A percentile compares a stretch with the other conserved stretches of the same genome.
Evolutionary conservation across 768 basidiomycete genomes (phyloP).

Genomic region (Calvatia gigantea): DNA sequence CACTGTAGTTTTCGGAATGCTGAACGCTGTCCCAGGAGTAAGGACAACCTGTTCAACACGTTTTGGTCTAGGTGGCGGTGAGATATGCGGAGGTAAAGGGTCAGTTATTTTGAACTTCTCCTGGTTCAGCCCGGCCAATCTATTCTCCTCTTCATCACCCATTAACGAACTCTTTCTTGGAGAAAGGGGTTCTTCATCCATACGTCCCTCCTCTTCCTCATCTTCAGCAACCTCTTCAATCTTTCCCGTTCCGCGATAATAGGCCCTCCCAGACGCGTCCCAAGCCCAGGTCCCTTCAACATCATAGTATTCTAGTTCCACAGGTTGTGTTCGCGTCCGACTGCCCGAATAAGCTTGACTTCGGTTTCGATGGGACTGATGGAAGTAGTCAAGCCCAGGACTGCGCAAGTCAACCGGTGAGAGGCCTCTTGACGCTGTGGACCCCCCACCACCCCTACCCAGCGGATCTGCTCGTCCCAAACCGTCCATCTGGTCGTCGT

Average conservation of each 20-base stretch:
- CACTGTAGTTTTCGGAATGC: conserved; percentile 21
- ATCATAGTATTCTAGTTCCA: conserved; percentile 4
- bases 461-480: conserved; percentile 1
- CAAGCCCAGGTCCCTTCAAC: conserved; percentile 25
- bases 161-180: conserved; percentile 9
- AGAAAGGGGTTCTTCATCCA: conserved; percentile 12
- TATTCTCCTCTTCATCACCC: conserved; percentile 2
- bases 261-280: conserved; percentile 20
- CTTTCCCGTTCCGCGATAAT: conserved; percentile 22
- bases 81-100: conserved; percentile 14
- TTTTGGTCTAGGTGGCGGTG: conserved; percentile 25
- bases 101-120: conserved; percentile 13
- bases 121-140: background rate
- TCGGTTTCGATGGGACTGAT: background rate
- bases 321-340: background rate
- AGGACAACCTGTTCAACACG: conserved; percentile 2
- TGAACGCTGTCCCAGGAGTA: conserved; percentile 17
- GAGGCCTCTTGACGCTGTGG: background rate
- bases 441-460: background rate
- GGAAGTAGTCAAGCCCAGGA: background rate
- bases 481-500: background rate
- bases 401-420: conserved; percentile 2
- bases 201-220: conserved; percentile 18
- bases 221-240: conserved; percentile 25
- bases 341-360: conserved; percentile 1